Evolutionary conservation across 2,329 filamentous ascomycete genomes (phyloP).

Genomic region (Fusarium compactum): DNA sequence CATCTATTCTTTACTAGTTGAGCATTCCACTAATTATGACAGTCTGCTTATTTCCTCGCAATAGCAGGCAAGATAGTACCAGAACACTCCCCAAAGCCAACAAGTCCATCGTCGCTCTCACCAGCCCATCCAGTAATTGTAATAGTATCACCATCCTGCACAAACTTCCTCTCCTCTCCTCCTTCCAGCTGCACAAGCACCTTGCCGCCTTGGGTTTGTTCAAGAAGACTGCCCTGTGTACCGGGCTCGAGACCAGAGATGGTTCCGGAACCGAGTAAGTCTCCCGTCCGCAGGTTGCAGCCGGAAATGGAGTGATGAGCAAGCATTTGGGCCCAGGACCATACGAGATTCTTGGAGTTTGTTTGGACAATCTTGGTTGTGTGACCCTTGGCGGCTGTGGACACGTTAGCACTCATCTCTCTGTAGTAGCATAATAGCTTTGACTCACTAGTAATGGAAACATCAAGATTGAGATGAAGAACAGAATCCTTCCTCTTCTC

Average conservation of each 20-base stretch:
- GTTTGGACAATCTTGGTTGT: conserved; percentile 50
- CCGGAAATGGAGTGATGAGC: conserved; percentile 84
- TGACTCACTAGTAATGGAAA: conserved; percentile 55
- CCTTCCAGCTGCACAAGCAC: conserved; percentile 69
- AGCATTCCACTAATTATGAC: too few species aligned
- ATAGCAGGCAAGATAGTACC: conserved; percentile 16
- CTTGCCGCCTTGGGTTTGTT: conserved; percentile 79
- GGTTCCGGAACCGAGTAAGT: conserved; percentile 82
- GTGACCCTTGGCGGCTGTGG: conserved; percentile 48
- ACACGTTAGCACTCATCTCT: neutral
- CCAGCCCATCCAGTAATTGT: conserved; percentile 39
- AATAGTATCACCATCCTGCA: conserved; percentile 78
- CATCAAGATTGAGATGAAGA: conserved; percentile 54
- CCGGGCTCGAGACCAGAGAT: conserved; percentile 75
- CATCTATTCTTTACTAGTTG: too few species aligned
- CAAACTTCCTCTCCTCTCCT: conserved; percentile 76
- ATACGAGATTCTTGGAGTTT: conserved; percentile 67
- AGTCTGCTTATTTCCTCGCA: neutral
- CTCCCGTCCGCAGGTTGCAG: conserved; percentile 79
- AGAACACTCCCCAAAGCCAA: conserved; percentile 41
- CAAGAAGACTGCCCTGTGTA: conserved; percentile 76
- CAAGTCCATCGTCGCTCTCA: conserved; percentile 7
- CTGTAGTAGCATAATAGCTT: accelerated
- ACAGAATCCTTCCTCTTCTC: conserved; percentile 61
- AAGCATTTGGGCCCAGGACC: conserved; percentile 87